Evolutionary conservation across 1,284 basidiomycete species (phyloP).

Genomic region (Sporisorium iseilematis-ciliati): DNA sequence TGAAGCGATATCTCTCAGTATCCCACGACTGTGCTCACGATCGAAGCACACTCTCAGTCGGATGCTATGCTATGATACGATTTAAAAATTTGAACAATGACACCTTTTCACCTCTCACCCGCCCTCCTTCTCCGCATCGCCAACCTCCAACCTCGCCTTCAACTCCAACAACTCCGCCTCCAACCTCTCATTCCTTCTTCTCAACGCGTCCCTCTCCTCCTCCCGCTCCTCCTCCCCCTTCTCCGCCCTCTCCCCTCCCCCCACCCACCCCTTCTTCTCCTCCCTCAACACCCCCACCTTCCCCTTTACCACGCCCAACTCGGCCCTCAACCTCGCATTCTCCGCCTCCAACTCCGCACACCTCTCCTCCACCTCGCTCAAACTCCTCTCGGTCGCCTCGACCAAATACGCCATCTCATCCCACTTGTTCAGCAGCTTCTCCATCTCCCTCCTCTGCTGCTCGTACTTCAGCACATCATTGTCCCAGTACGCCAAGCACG

Average conservation of each 20-base stretch:
- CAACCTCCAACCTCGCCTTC: slow-evolving; percentile 21
- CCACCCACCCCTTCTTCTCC: slow-evolving; percentile 24
- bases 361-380: slow-evolving; percentile 22
- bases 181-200: slow-evolving; percentile 15
- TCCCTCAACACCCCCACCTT: slow-evolving; percentile 11
- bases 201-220: slow-evolving; percentile 20
- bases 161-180: slow-evolving; percentile 19
- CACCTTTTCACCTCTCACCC: background rate
- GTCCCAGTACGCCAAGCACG: slow-evolving; percentile 60
- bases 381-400: slow-evolving; percentile 48
- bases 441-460: slow-evolving; percentile 61
- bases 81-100: no score
- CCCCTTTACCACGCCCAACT: slow-evolving; percentile 16
- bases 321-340: slow-evolving; percentile 27
- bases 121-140: background rate
- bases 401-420: slow-evolving; percentile 61
- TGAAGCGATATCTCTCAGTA: no score
- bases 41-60: no score
- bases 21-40: no score
- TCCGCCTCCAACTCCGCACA: slow-evolving; percentile 29
- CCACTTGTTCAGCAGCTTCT: slow-evolving; percentile 56
- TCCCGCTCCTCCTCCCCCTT: background rate
- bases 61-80: no score
- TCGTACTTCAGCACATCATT: slow-evolving; percentile 60
- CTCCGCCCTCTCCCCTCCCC: background rate